Evolutionary conservation across 441 rosid genomes (phyloP).

Genomic region (Rhodomyrtus psidioides): DNA sequence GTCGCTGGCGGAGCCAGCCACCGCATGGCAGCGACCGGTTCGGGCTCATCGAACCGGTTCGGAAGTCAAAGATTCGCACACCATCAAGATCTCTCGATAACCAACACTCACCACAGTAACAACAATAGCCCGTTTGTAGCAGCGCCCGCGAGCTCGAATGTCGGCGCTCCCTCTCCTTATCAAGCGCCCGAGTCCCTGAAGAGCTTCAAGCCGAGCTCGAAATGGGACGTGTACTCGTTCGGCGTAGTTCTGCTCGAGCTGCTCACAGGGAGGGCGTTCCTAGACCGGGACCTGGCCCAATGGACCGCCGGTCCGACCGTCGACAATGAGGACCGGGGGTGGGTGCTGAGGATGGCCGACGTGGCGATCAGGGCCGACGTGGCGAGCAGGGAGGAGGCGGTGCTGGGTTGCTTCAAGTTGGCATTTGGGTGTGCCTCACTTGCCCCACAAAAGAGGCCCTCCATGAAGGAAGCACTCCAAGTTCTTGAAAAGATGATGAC

Average conservation of each 20-base stretch:
- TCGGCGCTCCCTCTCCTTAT: constrained; percentile 16
- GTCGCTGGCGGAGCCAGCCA: constrained; percentile 8
- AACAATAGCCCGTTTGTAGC: constrained; percentile 16
- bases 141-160: constrained; percentile 1
- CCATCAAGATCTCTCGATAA: not conserved
- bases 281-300: constrained; percentile 32
- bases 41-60: constrained; percentile 11
- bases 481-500: constrained; percentile 43
- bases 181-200: constrained; percentile 63
- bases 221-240: constrained; percentile 72
- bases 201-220: constrained; percentile 49
- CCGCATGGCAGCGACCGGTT: constrained; percentile 1
- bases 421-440: constrained; percentile 62
- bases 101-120: not conserved
- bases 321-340: constrained; percentile 30
- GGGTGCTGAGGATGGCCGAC: constrained; percentile 46
- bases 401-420: constrained; percentile 53
- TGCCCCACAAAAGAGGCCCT: constrained; percentile 65
- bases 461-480: constrained; percentile 68
- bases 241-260: constrained; percentile 70
- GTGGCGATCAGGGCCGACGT: constrained; percentile 37
- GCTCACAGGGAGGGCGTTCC: constrained; percentile 47
- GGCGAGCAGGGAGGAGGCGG: constrained; percentile 41
- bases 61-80: constrained; percentile 24
- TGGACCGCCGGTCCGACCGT: constrained; percentile 17